phyloP scores from a whole-genome alignment of 768 basidiomycete species.

The Pisolithus albus region DNA sequence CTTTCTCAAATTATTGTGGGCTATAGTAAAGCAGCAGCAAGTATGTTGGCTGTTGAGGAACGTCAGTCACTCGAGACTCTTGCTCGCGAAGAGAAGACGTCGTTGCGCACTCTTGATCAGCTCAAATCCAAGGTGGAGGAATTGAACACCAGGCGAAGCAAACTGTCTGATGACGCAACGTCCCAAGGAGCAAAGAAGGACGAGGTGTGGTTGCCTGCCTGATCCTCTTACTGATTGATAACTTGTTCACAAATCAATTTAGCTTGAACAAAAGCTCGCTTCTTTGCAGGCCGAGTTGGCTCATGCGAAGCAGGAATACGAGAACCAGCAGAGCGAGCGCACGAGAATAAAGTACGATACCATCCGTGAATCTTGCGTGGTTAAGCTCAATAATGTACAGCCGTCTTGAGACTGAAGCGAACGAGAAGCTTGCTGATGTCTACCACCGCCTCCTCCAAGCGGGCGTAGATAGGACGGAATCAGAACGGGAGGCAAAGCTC shows the following conservation, averaged over 20 bases:
- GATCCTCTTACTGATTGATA: neutral
- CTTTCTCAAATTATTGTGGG: neutral
- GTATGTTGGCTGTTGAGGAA: slow-evolving; percentile 75
- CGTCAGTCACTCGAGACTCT: slow-evolving; percentile 80
- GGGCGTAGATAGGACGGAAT: slow-evolving; percentile 81
- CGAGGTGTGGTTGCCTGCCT: slow-evolving; percentile 39
- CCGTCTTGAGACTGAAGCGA: slow-evolving; percentile 83
- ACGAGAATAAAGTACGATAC: slow-evolving; percentile 63
- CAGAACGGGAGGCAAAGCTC: slow-evolving; percentile 72
- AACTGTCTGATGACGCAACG: slow-evolving; percentile 48
- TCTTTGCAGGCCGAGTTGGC: slow-evolving; percentile 55
- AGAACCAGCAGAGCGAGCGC: slow-evolving; percentile 80
- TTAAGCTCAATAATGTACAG: slow-evolving; percentile 32
- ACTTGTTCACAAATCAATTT: slow-evolving; percentile 12
- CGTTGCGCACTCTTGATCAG: slow-evolving; percentile 54
- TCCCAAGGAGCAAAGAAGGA: slow-evolving; percentile 44
- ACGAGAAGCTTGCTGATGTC: slow-evolving; percentile 81
- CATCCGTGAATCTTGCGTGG: neutral
- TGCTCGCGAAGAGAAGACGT: slow-evolving; percentile 74
- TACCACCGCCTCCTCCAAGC: slow-evolving; percentile 85
- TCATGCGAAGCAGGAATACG: slow-evolving; percentile 66
- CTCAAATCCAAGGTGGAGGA: slow-evolving; percentile 65
- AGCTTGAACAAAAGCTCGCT: slow-evolving; percentile 56
- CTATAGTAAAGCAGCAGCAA: slow-evolving; percentile 71
- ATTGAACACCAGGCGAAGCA: slow-evolving; percentile 49